These are phyloP conservation scores for Penicillium canescens DNA, from an alignment of 495 filamentous ascomycete species.

Conservation along the genomic window DNA sequence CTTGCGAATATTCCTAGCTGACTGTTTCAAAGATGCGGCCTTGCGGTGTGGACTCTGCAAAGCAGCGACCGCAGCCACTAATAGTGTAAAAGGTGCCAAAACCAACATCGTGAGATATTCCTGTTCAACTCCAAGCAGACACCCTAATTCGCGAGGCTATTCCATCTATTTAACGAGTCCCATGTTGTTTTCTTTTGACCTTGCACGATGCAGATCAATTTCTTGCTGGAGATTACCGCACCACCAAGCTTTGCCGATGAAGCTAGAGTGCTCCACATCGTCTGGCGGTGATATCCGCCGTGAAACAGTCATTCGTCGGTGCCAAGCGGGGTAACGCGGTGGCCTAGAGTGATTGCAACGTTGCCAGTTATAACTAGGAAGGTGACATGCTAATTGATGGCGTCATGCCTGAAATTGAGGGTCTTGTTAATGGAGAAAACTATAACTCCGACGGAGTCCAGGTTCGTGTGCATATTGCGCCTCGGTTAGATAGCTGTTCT, in stretches of 20 bases:
- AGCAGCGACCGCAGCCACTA: slow-evolving; percentile 10
- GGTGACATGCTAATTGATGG: slow-evolving; percentile 8
- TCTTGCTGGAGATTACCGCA: neutral
- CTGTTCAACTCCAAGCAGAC: neutral
- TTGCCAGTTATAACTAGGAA: slow-evolving; percentile 16
- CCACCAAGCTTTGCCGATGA: slow-evolving; percentile 11
- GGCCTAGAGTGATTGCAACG: slow-evolving; percentile 14
- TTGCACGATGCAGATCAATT: too few relatives aligned
- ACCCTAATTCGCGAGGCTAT: too few relatives aligned
- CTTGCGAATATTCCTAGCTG: neutral
- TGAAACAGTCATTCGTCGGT: slow-evolving; percentile 3
- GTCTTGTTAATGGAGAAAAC: neutral
- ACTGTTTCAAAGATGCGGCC: slow-evolving; percentile 2
- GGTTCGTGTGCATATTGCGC: neutral
- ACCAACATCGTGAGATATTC: slow-evolving; percentile 8
- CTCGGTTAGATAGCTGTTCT: neutral
- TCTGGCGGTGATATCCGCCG: neutral
- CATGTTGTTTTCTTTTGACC: too few relatives aligned
- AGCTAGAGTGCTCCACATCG: neutral
- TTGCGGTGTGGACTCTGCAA: slow-evolving; percentile 21
- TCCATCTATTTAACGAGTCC: too few relatives aligned
- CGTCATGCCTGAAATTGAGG: slow-evolving; percentile 1
- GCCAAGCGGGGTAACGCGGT: neutral
- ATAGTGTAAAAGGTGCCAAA: neutral
- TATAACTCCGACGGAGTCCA: slow-evolving; percentile 3